Conservation (phyloP, 305 asterid genomes). For the Ajuga reptans region DNA sequence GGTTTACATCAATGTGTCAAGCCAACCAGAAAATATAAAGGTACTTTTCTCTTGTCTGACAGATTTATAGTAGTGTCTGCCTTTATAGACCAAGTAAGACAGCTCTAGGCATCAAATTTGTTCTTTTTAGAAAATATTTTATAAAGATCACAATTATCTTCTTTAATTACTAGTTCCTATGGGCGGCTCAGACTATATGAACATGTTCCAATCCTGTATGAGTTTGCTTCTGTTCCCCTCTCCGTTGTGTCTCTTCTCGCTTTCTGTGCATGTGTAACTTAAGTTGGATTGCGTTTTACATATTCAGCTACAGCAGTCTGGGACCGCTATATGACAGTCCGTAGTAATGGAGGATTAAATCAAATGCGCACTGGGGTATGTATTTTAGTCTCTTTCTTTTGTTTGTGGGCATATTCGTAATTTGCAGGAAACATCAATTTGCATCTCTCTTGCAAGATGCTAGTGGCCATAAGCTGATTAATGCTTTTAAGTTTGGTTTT, state of each 20-base stretch:
- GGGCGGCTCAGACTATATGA: background rate
- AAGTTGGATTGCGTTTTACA: conserved; percentile 18
- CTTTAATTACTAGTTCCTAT: conserved; percentile 3
- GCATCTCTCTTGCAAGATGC: background rate
- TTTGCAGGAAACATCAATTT: conserved; percentile 3
- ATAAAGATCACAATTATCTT: background rate
- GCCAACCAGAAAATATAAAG: conserved; percentile 65
- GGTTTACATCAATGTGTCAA: conserved; percentile 58
- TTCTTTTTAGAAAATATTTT: background rate
- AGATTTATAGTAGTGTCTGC: conserved; percentile 6
- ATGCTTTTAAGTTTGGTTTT: conserved; percentile 9
- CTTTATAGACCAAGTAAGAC: background rate
- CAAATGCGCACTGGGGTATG: conserved; percentile 95
- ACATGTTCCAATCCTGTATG: conserved; percentile 7
- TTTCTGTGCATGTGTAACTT: conserved; percentile 7
- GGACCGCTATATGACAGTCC: conserved; percentile 78
- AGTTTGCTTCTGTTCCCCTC: conserved; percentile 8
- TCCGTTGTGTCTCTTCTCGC: conserved; percentile 5
- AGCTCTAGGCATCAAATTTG: background rate
- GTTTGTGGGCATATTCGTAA: conserved; percentile 5
- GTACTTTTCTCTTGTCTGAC: conserved; percentile 31
- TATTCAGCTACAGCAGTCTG: conserved; percentile 42
- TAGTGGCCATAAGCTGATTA: background rate
- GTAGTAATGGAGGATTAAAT: conserved; percentile 86
- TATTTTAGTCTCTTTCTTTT: conserved; percentile 14